Percentiles rank a stretch among this genome's conserved stretches.
Conservation (phyloP, 305 asterid species). For the Rubia tinctorum region DNA sequence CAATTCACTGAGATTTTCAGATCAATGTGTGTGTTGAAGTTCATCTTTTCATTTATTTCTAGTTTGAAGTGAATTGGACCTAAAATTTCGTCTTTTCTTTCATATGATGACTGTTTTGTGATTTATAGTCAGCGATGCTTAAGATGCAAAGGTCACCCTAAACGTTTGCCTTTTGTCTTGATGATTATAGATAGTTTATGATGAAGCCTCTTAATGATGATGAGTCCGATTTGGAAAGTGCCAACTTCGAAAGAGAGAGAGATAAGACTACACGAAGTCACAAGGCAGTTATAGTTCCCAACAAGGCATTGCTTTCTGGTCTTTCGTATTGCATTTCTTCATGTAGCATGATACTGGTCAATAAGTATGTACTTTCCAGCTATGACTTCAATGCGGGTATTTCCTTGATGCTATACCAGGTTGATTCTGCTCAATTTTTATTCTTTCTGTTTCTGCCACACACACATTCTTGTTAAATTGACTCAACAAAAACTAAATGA, state of each 20-base stretch:
- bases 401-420: conserved; percentile 97
- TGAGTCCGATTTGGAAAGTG: conserved; percentile 63
- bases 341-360: conserved; percentile 87
- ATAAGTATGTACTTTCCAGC: conserved; percentile 92
- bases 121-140: neutral
- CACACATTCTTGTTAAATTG: neutral
- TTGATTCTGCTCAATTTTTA: conserved; percentile 12
- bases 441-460: neutral
- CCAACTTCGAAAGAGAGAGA: conserved; percentile 45
- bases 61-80: neutral
- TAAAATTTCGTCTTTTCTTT: neutral
- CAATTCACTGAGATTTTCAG: too few relatives aligned
- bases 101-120: neutral
- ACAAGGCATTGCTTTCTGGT: conserved; percentile 80
- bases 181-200: conserved; percentile 40
- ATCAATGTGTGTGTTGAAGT: too few relatives aligned
- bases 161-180: conserved; percentile 7
- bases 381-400: conserved; percentile 84
- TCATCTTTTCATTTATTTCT: neutral
- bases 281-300: conserved; percentile 35
- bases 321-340: conserved; percentile 84
- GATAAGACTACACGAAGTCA: conserved; percentile 42
- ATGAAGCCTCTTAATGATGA: conserved; percentile 46
- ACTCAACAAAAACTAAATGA: conserved; percentile 7
- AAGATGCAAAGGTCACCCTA: neutral